Evolutionary conservation across 2,329 filamentous ascomycete species (phyloP).

Genomic region (Neofusicoccum ribis): DNA sequence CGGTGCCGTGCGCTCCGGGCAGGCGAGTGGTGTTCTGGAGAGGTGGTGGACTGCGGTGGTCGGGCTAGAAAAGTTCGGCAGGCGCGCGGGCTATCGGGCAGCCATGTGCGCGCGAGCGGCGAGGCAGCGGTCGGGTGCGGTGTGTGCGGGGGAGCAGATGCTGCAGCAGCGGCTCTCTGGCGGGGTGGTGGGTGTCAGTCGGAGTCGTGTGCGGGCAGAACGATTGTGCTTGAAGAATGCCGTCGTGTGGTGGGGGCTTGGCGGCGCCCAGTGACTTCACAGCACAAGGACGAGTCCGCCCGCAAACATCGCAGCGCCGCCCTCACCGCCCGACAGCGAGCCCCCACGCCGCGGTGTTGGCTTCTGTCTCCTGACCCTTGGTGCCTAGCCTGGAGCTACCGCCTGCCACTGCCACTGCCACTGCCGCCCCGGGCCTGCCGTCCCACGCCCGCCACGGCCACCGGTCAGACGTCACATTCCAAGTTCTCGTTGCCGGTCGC

Average conservation of each 20-base stretch:
- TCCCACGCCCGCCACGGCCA: too few relatives aligned
- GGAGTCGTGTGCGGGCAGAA: slow-evolving; percentile 1
- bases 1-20: slow-evolving; percentile 3
- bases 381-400: background rate
- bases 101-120: slow-evolving; percentile 8
- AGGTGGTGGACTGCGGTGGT: background rate
- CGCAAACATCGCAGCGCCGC: background rate
- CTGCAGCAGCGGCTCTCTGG: background rate
- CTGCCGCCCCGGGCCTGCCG: too few relatives aligned
- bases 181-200: background rate
- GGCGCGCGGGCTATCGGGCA: slow-evolving; percentile 18
- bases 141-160: background rate
- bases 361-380: background rate
- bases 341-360: background rate
- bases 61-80: slow-evolving; percentile 18
- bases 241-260: slow-evolving; percentile 12
- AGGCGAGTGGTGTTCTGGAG: background rate
- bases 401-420: background rate
- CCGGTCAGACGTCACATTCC: background rate
- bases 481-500: background rate
- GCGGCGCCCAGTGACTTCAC: slow-evolving; percentile 7
- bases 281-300: background rate
- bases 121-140: background rate
- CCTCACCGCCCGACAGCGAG: background rate
- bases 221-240: slow-evolving; percentile 13